Evolutionary conservation across 139 green algal species (phyloP).

Genomic region (Coccomyxa sp.): DNA sequence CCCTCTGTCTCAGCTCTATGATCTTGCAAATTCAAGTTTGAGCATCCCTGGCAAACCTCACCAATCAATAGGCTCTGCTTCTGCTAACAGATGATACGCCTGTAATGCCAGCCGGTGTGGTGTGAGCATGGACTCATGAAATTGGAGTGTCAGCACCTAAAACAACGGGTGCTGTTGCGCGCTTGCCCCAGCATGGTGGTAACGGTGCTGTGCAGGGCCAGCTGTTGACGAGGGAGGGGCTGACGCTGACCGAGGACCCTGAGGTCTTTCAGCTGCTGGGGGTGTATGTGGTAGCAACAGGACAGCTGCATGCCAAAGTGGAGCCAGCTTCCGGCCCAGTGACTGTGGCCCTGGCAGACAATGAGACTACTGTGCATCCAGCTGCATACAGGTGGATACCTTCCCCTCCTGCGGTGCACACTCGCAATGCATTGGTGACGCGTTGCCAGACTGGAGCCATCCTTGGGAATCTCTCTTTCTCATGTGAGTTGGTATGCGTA

Average conservation of each 20-base stretch:
- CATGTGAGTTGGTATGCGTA: background rate
- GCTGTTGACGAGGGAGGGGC: constrained; percentile 56
- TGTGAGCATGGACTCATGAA: background rate
- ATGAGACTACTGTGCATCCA: background rate
- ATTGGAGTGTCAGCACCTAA: background rate
- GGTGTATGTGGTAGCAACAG: constrained; percentile 33
- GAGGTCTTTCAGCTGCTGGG: constrained; percentile 49
- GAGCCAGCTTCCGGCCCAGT: constrained; percentile 14
- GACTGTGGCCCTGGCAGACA: background rate
- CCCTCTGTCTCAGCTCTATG: background rate
- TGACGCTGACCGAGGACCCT: constrained; percentile 46
- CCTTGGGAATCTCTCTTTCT: background rate
- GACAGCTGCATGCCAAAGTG: constrained; percentile 36
- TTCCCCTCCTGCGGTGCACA: background rate
- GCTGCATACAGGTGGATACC: background rate
- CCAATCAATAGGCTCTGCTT: background rate
- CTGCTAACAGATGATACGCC: background rate
- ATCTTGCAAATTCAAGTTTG: background rate
- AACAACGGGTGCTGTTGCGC: background rate
- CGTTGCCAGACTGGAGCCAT: background rate
- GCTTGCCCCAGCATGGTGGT: background rate
- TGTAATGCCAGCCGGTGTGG: background rate
- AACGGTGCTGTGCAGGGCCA: constrained; percentile 43
- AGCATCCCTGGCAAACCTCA: background rate
- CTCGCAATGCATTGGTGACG: background rate